phyloP scores from a whole-genome alignment of 208 protist genomes.

The Strigomonas oncopelti region DNA sequence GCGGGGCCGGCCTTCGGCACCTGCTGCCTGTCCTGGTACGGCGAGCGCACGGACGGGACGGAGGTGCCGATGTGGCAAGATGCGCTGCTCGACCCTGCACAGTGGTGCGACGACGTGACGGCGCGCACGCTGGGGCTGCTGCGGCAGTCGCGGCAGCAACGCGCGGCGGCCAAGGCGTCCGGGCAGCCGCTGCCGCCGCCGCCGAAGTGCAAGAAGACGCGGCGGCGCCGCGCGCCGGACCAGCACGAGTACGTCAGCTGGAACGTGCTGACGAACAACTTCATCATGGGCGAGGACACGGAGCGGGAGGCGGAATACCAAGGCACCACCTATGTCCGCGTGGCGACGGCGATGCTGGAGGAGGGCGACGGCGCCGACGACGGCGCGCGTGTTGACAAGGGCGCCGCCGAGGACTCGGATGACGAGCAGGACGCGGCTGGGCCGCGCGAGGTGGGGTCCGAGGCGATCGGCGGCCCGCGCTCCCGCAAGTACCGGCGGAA shows the following conservation, averaged over 20 bases:
- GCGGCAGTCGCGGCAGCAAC: neutral
- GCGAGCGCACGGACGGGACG: neutral
- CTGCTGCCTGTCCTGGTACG: neutral
- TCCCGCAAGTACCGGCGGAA: neutral
- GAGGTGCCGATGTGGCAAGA: neutral
- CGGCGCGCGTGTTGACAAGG: conserved; percentile 6
- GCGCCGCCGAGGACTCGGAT: conserved; percentile 23
- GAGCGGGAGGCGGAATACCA: conserved; percentile 13
- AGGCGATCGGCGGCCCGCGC: conserved; percentile 6
- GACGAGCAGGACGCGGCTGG: conserved; percentile 16
- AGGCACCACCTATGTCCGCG: conserved; percentile 35
- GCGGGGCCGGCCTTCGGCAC: neutral
- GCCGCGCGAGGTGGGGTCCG: conserved; percentile 10
- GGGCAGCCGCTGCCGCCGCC: neutral
- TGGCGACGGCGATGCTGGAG: conserved; percentile 48
- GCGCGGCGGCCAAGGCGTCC: neutral
- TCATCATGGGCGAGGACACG: conserved; percentile 47
- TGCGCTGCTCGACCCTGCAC: neutral
- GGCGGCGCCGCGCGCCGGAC: conserved; percentile 9
- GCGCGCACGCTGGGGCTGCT: neutral
- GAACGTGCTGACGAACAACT: conserved; percentile 79
- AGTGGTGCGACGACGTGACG: neutral
- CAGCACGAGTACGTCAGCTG: conserved; percentile 49
- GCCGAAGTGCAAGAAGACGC: neutral
- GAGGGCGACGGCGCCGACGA: conserved; percentile 18